Conservation (phyloP, 2,329 filamentous ascomycete species). For the Diaporthe destruens region DNA sequence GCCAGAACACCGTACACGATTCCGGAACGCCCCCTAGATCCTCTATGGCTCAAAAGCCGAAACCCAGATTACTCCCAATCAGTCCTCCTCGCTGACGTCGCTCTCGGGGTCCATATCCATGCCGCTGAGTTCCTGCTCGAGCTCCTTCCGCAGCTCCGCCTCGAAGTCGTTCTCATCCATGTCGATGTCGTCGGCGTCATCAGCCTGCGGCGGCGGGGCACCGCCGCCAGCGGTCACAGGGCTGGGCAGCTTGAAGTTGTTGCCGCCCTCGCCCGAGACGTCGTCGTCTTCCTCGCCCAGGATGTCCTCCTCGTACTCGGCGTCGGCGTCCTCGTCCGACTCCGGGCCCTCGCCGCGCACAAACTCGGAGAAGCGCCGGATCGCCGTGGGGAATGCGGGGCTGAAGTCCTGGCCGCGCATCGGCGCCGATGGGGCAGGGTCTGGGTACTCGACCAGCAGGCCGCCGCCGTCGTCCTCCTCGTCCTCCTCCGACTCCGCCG, state of each 20-base stretch:
- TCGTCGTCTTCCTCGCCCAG: slow-evolving; percentile 54
- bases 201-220: slow-evolving; percentile 37
- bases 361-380: slow-evolving; percentile 67
- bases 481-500: slow-evolving; percentile 34
- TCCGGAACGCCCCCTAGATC: not conserved
- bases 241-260: slow-evolving; percentile 65
- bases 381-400: slow-evolving; percentile 59
- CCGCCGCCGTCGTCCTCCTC: slow-evolving; percentile 64
- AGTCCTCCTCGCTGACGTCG: slow-evolving; percentile 77
- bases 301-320: slow-evolving; percentile 56
- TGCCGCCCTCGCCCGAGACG: slow-evolving; percentile 53
- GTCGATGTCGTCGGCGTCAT: slow-evolving; percentile 47
- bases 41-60: not conserved
- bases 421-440: slow-evolving; percentile 54
- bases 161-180: slow-evolving; percentile 59
- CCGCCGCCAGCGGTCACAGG: slow-evolving; percentile 57
- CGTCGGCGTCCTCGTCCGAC: slow-evolving; percentile 58
- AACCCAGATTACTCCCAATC: slow-evolving; percentile 32
- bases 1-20: not conserved
- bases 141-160: slow-evolving; percentile 67
- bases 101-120: slow-evolving; percentile 65
- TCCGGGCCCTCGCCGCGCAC: slow-evolving; percentile 57
- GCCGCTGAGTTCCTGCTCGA: slow-evolving; percentile 63
- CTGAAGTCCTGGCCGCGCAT: slow-evolving; percentile 56
- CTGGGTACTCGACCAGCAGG: slow-evolving; percentile 71